phyloP scores from a whole-genome alignment of 192 early-diverging fungal genomes.

The Chytriomyces sp. region DNA sequence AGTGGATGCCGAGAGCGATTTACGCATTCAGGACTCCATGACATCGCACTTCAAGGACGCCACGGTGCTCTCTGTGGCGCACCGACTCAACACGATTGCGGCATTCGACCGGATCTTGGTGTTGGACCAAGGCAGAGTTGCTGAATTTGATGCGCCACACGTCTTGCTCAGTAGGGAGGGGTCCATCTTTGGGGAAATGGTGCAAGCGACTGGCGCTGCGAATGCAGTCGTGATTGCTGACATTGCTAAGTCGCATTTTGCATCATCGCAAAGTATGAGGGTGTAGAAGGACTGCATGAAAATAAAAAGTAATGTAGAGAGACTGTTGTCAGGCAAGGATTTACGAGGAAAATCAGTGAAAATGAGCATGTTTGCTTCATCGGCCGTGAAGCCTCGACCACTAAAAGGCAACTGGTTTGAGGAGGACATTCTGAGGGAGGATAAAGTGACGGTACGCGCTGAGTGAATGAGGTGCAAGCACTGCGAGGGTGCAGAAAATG shows the following conservation, averaged over 20 bases:
- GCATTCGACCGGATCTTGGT: constrained; percentile 56
- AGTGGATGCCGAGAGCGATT: constrained; percentile 71
- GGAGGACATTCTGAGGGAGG: constrained; percentile 1
- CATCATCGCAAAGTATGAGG: no score
- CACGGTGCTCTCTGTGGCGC: constrained; percentile 52
- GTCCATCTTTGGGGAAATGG: constrained; percentile 39
- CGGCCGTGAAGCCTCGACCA: not conserved
- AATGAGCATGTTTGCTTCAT: not conserved
- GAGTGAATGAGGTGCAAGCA: not conserved
- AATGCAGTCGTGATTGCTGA: constrained; percentile 17
- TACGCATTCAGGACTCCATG: constrained; percentile 65
- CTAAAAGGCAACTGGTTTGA: constrained; percentile 19
- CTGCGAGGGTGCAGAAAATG: not conserved
- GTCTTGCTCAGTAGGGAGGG: constrained; percentile 47
- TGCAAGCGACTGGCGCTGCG: constrained; percentile 37
- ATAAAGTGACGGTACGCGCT: not conserved
- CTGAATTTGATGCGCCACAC: constrained; percentile 57
- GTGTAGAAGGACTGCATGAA: no score
- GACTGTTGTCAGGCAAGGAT: no score
- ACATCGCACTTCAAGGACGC: constrained; percentile 58
- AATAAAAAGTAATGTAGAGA: no score
- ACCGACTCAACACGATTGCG: constrained; percentile 44
- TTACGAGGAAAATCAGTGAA: not conserved
- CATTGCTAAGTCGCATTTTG: constrained; percentile 15
- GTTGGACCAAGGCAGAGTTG: constrained; percentile 45